These are phyloP conservation scores for Fusarium foetens DNA, from an alignment of 2,329 filamentous ascomycete species.

Conservation along the genomic window DNA sequence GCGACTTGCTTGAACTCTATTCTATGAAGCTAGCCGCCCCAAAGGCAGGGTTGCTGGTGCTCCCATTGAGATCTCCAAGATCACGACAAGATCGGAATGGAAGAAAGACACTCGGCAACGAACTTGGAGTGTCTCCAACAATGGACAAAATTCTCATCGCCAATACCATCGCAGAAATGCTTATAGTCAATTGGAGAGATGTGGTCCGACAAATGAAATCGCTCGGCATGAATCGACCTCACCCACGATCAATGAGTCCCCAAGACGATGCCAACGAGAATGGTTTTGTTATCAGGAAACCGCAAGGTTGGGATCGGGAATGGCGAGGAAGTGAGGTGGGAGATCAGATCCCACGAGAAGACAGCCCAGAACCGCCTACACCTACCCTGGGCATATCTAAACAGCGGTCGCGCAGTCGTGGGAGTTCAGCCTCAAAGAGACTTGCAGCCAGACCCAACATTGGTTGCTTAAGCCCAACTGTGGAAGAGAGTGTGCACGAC, in stretches of 20 bases:
- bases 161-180: conserved; percentile 71
- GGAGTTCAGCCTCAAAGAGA: conserved; percentile 37
- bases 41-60: conserved; percentile 54
- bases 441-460: conserved; percentile 40
- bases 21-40: conserved; percentile 58
- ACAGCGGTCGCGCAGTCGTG: conserved; percentile 36
- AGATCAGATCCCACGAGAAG: conserved; percentile 19
- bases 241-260: conserved; percentile 23
- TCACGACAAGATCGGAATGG: conserved; percentile 45
- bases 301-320: conserved; percentile 48
- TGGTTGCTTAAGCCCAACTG: conserved; percentile 46
- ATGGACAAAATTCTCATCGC: conserved; percentile 69
- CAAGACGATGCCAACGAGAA: conserved; percentile 46
- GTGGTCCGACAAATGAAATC: conserved; percentile 69
- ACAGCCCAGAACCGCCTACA: conserved; percentile 53
- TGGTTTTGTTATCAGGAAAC: conserved; percentile 52
- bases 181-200: conserved; percentile 73
- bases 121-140: conserved; percentile 39
- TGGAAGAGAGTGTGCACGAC: conserved; percentile 45
- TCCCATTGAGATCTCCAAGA: conserved; percentile 57
- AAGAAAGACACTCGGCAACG: conserved; percentile 20
- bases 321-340: conserved; percentile 36
- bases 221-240: conserved; percentile 49
- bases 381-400: conserved; percentile 44
- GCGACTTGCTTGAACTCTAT: conserved; percentile 65